Percentiles rank a stretch among this genome's conserved stretches.
Conservation (phyloP, 1,139 yeast genomes). For the Yarrowia galli region DNA sequence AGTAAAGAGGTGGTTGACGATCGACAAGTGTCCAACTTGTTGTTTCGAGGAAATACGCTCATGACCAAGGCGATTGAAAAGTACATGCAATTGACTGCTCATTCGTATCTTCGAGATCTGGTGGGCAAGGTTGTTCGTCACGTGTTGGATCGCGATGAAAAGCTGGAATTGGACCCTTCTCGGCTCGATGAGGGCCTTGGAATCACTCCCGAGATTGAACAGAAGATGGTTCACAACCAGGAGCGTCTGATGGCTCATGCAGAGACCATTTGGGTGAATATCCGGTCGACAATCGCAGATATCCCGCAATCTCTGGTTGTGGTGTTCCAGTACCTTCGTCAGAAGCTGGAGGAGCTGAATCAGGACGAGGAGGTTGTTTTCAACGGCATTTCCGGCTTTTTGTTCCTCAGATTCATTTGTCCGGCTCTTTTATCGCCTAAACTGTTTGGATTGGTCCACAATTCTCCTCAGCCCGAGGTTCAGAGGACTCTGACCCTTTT, state of each 20-base stretch:
- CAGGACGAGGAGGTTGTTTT: constrained; percentile 44
- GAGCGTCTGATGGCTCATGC: constrained; percentile 62
- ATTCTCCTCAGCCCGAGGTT: constrained; percentile 72
- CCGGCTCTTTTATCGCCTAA: constrained; percentile 93
- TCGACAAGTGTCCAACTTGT: constrained; percentile 52
- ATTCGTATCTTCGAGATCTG: constrained; percentile 74
- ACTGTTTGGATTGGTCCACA: constrained; percentile 71
- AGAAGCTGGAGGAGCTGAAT: constrained; percentile 41
- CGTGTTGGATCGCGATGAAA: constrained; percentile 59
- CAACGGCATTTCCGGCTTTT: constrained; percentile 78
- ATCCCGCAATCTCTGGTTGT: constrained; percentile 73
- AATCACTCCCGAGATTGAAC: constrained; percentile 44
- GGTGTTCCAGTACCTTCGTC: constrained; percentile 48
- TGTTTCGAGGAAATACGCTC: constrained; percentile 85
- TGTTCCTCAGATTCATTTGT: constrained; percentile 85
- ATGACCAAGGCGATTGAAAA: constrained; percentile 81
- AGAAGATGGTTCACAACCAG: constrained; percentile 60
- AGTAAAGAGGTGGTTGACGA: neutral
- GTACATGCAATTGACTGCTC: constrained; percentile 78
- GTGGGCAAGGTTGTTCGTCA: constrained; percentile 71
- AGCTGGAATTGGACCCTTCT: constrained; percentile 79
- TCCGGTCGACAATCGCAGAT: constrained; percentile 73
- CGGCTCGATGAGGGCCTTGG: constrained; percentile 49
- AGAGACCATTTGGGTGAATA: constrained; percentile 73
- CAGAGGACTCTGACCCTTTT: constrained; percentile 81